Evolutionary conservation across 441 rosid genomes (phyloP).

Genomic region (Corymbia calophylla): DNA sequence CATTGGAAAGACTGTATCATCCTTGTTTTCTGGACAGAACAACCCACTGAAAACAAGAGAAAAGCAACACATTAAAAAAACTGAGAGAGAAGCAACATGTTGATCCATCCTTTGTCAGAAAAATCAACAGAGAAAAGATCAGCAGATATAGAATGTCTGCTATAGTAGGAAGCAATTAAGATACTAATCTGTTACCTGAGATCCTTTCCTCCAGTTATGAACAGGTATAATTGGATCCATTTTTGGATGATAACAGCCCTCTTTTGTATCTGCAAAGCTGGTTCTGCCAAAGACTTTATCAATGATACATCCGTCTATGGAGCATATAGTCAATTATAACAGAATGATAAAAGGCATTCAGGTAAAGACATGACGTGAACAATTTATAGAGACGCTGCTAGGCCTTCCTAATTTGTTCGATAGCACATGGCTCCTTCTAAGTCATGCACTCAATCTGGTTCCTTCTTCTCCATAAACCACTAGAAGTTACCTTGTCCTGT

Average conservation of each 20-base stretch:
- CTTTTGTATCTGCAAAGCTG: constrained; percentile 96
- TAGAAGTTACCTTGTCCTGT: not conserved
- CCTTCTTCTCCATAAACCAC: not conserved
- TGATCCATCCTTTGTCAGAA: not conserved
- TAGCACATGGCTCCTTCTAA: not conserved
- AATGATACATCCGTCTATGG: not conserved
- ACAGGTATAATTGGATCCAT: constrained; percentile 71
- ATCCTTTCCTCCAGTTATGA: constrained; percentile 94
- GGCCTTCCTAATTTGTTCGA: not conserved
- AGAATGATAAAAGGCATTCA: not conserved
- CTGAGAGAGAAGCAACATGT: not conserved
- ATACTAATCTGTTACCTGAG: constrained; percentile 49
- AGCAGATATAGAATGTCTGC: not conserved
- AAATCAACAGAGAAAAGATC: not conserved
- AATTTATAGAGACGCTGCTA: not conserved
- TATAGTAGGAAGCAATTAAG: not conserved
- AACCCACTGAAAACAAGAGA: constrained; percentile 55
- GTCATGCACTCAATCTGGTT: not conserved
- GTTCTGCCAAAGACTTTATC: constrained; percentile 7
- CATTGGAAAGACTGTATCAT: constrained; percentile 69
- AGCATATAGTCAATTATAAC: not conserved
- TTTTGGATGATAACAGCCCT: constrained; percentile 93
- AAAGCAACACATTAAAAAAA: not conserved
- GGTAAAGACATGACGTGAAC: not conserved
- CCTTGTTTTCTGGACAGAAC: constrained; percentile 87